Conservation (phyloP, 108 stramenopile genomes). For the Chaetoceros muelleri region DNA sequence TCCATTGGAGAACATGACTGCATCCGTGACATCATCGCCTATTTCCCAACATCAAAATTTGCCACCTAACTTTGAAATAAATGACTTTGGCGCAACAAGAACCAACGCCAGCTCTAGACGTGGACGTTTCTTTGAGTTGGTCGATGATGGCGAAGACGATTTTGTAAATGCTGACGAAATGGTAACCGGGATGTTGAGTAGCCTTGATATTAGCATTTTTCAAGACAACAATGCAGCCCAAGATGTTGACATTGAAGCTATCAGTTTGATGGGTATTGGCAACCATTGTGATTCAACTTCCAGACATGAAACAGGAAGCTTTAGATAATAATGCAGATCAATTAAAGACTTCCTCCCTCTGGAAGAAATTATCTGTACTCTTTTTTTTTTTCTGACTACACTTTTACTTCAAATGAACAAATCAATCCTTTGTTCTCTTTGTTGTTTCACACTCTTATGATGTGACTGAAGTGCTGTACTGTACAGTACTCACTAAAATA, state of each 20-base stretch:
- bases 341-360: too few relatives aligned
- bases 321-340: too few relatives aligned
- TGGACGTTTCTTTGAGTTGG: constrained; percentile 74
- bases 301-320: too few relatives aligned
- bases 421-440: too few relatives aligned
- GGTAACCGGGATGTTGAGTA: constrained; percentile 66
- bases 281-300: too few relatives aligned
- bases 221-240: constrained; percentile 27
- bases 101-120: constrained; percentile 31
- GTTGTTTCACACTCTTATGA: too few relatives aligned
- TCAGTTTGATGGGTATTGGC: constrained; percentile 76
- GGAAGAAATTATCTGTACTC: too few relatives aligned
- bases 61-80: constrained; percentile 15
- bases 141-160: constrained; percentile 47
- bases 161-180: constrained; percentile 42
- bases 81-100: too few relatives aligned
- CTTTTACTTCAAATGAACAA: too few relatives aligned
- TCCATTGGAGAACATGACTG: not conserved
- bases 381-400: too few relatives aligned
- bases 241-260: constrained; percentile 81
- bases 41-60: constrained; percentile 23
- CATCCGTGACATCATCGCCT: constrained; percentile 17
- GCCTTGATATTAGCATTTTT: constrained; percentile 53
- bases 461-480: too few relatives aligned
- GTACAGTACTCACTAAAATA: too few relatives aligned